Percentiles rank a stretch among this genome's conserved stretches.
Conservation (phyloP, 345 rosid species). For the Anastatica hierochuntica region DNA sequence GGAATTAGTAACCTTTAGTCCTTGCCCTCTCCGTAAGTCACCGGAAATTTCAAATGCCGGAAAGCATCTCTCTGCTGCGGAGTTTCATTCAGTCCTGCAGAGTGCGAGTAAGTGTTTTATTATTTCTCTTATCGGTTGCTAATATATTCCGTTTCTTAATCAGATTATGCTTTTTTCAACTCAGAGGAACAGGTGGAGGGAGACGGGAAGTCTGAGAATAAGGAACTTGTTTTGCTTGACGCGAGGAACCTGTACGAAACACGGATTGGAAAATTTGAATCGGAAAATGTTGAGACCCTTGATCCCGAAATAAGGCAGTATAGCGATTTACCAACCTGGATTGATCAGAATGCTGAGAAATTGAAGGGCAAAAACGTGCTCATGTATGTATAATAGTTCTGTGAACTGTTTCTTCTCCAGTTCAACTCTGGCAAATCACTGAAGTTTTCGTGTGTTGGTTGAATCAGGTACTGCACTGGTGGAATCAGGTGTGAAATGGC, state of each 20-base stretch:
- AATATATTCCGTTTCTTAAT: neutral
- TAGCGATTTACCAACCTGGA: slow-evolving; percentile 84
- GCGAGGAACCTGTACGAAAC: slow-evolving; percentile 92
- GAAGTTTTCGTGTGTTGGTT: slow-evolving; percentile 7
- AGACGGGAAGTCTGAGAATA: slow-evolving; percentile 26
- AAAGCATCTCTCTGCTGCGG: slow-evolving; percentile 68
- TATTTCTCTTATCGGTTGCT: neutral
- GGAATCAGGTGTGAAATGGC: slow-evolving; percentile 99
- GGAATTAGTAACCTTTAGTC: slow-evolving; percentile 87
- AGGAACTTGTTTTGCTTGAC: slow-evolving; percentile 60
- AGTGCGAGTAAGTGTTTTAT: slow-evolving; percentile 48
- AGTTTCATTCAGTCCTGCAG: slow-evolving; percentile 76
- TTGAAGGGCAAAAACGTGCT: slow-evolving; percentile 65
- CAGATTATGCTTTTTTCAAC: slow-evolving; percentile 9
- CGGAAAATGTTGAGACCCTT: slow-evolving; percentile 59
- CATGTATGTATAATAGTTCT: slow-evolving; percentile 41
- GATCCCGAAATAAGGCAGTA: slow-evolving; percentile 87
- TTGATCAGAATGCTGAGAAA: slow-evolving; percentile 58
- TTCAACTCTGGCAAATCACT: neutral
- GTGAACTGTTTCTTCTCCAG: neutral
- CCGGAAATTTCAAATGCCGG: slow-evolving; percentile 79
- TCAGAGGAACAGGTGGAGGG: slow-evolving; percentile 29
- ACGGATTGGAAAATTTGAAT: slow-evolving; percentile 72
- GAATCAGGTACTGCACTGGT: slow-evolving; percentile 88
- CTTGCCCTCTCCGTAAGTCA: slow-evolving; percentile 46